Base-by-base conservation (phyloP, 352 stramenopile genomes). In the Globisporangium parvum region DNA sequence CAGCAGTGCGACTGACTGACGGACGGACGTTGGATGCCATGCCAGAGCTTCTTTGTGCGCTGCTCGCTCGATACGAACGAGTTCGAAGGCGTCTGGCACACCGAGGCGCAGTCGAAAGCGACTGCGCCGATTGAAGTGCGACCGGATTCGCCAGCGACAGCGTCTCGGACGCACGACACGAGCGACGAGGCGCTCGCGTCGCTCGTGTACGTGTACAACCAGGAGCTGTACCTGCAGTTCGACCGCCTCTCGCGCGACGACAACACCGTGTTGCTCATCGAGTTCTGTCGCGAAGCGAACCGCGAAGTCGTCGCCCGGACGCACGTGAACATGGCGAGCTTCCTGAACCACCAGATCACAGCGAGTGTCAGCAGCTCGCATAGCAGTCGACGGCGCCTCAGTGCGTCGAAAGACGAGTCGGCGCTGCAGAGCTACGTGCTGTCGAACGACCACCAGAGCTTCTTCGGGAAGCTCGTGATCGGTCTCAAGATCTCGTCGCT, bases 31-130 rank as follows among this genome's bases (percentile, higher is more conserved):
- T 55, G 9, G 42, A 11, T 28, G 2, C 23, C n/a, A n/a, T n/a
- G n/a, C n/a, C n/a, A 85, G 75, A 72, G 75, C 55, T 91, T 89
- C 55, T 92, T 92, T 51, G 76, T 94, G 17, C 84, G 84, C 26
- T 94, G 84, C 39, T 91, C 84, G 26, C 66, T 94, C 17, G 81
- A 92, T 62, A 91, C 78, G 15, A 88, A 92, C 59, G 81, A 91
- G 50, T 88, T 92, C 57, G 81, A 90, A 57, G 82, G 77, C 17
- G 80, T 90, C 15, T 91, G 80, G 80, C 84, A 91, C 55, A 94
- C 84, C 6, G 80, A 92, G 56, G 81, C 82, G 1, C 84, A 94
- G 61, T 91, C 81, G 12, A 65, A 69, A 12, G 50, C 79, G 4
- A 74, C 67, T 10, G 53, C 66, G 21, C 71, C 81, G 14, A 65